Conservation (phyloP, 1,139 yeast genomes). For the Scheffersomyces stambukii region DNA sequence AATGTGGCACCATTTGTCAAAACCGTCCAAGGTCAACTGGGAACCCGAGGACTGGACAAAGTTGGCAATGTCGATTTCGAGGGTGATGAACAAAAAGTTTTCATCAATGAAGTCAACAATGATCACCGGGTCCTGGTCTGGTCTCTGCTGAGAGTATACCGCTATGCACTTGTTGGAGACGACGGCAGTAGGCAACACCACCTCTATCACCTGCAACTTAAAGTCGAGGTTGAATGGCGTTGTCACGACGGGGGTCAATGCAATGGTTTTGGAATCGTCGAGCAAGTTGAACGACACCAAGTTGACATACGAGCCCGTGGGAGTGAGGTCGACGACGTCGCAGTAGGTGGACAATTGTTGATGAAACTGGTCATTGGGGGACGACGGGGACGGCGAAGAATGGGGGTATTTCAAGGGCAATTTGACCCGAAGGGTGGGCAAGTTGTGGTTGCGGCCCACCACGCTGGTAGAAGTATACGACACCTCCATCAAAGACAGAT, state of each 20-base stretch:
- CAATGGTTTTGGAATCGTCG: constrained; percentile 27
- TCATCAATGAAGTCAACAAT: constrained; percentile 26
- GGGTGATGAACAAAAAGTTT: constrained; percentile 29
- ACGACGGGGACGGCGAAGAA: neutral
- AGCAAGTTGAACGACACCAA: constrained; percentile 23
- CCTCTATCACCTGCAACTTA: constrained; percentile 22
- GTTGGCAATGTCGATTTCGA: constrained; percentile 26
- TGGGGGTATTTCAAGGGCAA: constrained; percentile 32
- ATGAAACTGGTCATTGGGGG: constrained; percentile 22
- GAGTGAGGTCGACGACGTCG: constrained; percentile 19
- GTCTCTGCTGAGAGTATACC: constrained; percentile 8
- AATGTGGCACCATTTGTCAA: constrained; percentile 55
- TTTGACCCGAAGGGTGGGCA: constrained; percentile 17
- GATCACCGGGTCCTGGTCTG: constrained; percentile 14
- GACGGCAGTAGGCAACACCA: constrained; percentile 33
- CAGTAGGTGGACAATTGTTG: constrained; percentile 21
- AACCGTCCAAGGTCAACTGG: constrained; percentile 23
- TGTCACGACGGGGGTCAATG: constrained; percentile 26
- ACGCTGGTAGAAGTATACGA: constrained; percentile 18
- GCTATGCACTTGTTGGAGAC: constrained; percentile 22
- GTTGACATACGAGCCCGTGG: constrained; percentile 17
- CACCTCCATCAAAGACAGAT: constrained; percentile 6
- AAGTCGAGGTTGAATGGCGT: constrained; percentile 20
- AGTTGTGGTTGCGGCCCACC: constrained; percentile 22
- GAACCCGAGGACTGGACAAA: constrained; percentile 18